Base-by-base conservation (phyloP, 1,284 basidiomycete species). In the Polyporus tsugae region DNA sequence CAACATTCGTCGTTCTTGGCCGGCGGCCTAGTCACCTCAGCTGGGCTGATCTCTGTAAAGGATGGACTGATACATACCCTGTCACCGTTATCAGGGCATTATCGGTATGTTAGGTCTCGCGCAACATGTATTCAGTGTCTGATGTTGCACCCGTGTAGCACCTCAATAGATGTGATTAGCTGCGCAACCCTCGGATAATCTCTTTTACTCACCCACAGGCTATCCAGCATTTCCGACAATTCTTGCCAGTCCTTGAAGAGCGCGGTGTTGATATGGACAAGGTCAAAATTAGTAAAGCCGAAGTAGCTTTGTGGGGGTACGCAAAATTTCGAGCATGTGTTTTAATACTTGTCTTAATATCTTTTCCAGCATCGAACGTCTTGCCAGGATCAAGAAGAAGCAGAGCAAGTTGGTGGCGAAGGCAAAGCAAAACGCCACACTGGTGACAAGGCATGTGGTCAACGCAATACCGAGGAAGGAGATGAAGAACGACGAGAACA, bases 81-180 rank as follows among this genome's bases (percentile, higher is more conserved):
- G 0, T 90, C 87, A 1, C 92, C 92, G 0, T 79, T 91, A 1
- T 90, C 88, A 7, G 91, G 91, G 0, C 91, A 92, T 74, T 93
- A 93, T 76, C 81, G 86, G 85, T 84, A 61, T 44, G 79, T 70
- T 15, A 0, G 4, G n/a, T 46, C 19, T 11, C 1, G 22, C 22
- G 11, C 35, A 17, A 22, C 15, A 42, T 11, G 2, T 33, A 17
- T 19, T 33, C 13, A 17, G 19, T 15, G 5, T 6, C 44, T 33
- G 7, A 52, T 17, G 17, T 17, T 46, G 25, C 10, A 57, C 25
- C 4, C 11, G 33, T 22, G 10, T 9, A 69, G 65, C n/a, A 72
- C 66, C 13, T 69, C 67, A 10, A 70, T 73, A 7, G 64, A 70
- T n/a, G 68, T 71, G 29, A 62, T 70, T 42, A 17, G 35, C 11